Base-by-base conservation (phyloP, 345 rosid species). In the Boechera divaricarpa region DNA sequence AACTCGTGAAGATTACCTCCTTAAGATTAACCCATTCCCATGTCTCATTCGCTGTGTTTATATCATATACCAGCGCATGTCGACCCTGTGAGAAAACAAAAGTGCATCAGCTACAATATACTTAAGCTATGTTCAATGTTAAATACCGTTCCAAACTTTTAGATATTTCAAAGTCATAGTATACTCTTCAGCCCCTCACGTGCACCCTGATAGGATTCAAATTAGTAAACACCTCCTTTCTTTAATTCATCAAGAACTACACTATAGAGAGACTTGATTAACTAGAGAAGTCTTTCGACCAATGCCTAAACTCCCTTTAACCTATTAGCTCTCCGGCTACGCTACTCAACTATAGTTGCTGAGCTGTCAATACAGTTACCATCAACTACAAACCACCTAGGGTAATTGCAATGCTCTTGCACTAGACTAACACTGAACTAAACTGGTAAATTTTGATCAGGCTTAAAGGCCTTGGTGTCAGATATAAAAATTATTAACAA, bases 11-110 rank as follows among this genome's bases (percentile, higher is more conserved):
- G 26, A 28, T 74, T 88, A 91, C 98, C 90, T 90, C 97, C 73
- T 90, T 90, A 59, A 94, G 91, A 77, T 94, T 84, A 75, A 92
- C 96, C 98, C 98, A 94, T 78, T 94, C 98, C 97, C 95, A 90
- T 16, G 98, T 88, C 81, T 89, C 97, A 61, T 79, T 85, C 36
- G 73, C 69, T 1, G 90, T 84, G 76, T 81, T 75, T 54, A 85
- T 83, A 75, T 92, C 98, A 84, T 94, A 94, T 65, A 90, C 95
- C 82, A 94, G 78, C 66, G 92, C 89, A 84, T 94, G 98, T 10
- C 85, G 81, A 9, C 89, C 98, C 98, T 92, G 86, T 16, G 10
- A 77, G 70, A 75, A 58, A 38, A 60, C 44, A 75, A 72, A 39
- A 53, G 35, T 42, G 49, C 31, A 67, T 61, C 35, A 49, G 24